phyloP scores from a whole-genome alignment of 495 filamentous ascomycete species.

The Hyaloscypha finlandica region DNA sequence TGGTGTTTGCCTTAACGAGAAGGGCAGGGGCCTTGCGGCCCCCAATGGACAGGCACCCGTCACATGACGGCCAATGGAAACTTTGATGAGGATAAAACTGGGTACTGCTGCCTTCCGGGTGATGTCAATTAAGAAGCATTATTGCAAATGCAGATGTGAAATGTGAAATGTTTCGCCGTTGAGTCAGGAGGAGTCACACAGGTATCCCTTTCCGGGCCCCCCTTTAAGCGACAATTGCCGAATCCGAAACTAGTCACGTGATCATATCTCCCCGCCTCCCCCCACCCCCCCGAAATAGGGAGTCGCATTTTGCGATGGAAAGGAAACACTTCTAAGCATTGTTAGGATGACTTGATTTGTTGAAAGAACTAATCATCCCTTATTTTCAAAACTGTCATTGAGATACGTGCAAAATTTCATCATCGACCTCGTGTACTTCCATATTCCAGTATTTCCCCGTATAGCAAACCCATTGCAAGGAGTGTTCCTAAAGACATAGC shows the following conservation, averaged over 20 bases:
- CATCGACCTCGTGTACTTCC: neutral
- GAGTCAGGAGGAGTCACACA: neutral
- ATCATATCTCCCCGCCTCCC: neutral
- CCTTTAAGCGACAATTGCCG: neutral
- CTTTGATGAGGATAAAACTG: neutral
- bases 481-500: neutral
- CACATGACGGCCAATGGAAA: neutral
- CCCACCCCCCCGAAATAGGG: too few species aligned
- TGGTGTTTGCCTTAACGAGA: neutral
- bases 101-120: neutral
- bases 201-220: neutral
- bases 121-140: neutral
- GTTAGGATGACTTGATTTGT: neutral
- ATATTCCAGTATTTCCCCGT: too few species aligned
- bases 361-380: neutral
- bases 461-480: too few species aligned
- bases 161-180: neutral
- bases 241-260: neutral
- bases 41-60: neutral
- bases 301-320: neutral
- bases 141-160: neutral
- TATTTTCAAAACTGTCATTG: neutral
- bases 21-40: neutral
- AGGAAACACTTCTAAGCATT: neutral
- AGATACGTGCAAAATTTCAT: neutral